Percentiles rank a stretch among this genome's conserved stretches.
phyloP scores from a whole-genome alignment of 495 filamentous ascomycete genomes.

The Penicillium odoratum region DNA sequence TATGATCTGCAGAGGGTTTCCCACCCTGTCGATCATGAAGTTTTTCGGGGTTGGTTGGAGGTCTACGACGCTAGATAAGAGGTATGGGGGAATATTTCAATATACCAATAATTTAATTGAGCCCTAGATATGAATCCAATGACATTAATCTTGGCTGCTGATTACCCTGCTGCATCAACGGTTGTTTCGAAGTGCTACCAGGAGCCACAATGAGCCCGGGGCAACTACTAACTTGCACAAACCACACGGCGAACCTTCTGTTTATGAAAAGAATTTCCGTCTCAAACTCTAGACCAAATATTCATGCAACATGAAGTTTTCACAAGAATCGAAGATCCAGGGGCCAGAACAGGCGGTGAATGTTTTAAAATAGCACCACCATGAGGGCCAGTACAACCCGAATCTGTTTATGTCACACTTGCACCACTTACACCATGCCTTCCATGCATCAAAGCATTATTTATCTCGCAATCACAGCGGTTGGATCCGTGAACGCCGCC shows the following conservation, averaged over 20 bases:
- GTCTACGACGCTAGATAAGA: not conserved
- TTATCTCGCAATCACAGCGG: slow-evolving; percentile 13
- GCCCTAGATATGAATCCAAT: not conserved
- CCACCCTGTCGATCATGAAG: not conserved
- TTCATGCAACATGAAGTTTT: not conserved
- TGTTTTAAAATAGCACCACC: not conserved
- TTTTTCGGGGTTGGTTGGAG: not conserved
- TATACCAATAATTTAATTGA: not conserved
- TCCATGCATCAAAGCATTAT: slow-evolving; percentile 14
- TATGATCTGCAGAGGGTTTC: not conserved
- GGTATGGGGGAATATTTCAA: not conserved
- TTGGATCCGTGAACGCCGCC: slow-evolving; percentile 22
- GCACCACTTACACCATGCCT: slow-evolving; percentile 13
- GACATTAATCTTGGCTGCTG: not conserved
- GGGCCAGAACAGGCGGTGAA: not conserved
- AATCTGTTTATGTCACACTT: not conserved
- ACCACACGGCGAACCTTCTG: not conserved
- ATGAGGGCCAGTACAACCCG: not conserved
- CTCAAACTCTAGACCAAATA: not conserved
- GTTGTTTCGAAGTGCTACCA: slow-evolving; percentile 3
- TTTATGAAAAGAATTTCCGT: not conserved
- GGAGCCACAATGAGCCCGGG: not conserved
- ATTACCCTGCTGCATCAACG: not conserved
- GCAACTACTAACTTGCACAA: not conserved
- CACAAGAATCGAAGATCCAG: not conserved